Evolutionary conservation across 2,329 filamentous ascomycete species (phyloP), one percentile per base, ranked within the genome.

Genomic region (Xenoacremonium recifei): DNA sequence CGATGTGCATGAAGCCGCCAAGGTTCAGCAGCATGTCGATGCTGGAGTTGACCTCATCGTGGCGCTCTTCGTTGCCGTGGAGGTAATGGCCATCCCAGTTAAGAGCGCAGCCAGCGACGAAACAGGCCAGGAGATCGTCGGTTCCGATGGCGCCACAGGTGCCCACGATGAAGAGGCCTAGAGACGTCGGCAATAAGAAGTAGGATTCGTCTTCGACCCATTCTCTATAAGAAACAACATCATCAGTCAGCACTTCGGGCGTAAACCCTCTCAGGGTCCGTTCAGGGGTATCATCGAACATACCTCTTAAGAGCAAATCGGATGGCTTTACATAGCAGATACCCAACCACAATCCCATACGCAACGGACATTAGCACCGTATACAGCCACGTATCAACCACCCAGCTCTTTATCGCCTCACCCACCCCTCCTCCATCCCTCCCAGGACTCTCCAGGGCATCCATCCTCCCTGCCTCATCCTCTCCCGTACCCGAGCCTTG

Each of bases 81-180:
- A 80, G 72, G 49, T 75, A 82, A 15, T 69, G 54, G 6, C 79
- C 78, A 44, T 82, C 75, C 79, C 79, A 83, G 60, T 82, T 83
- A 39, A 84, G 62, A 9, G 72, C 72, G 49, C 70, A 75, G n/a
- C 80, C 79, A 2, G 79, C 78, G 4, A 77, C 68, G 50, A 82
- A 82, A 55, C 77, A 83, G 6, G 78, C 77, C 6, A 84, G 69
- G 0, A 80, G 71, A 47, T 82, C 79, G 41, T 81, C 76, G 0
- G 75, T 77, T n/a, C 77, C 78, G 16, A 82, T 65, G 21, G 70
- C 66, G 31, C 78, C 78, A 48, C 75, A 77, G 3, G 75, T 75
- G 3, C 79, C 77, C 19, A 82, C 66, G 31, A 78, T 65, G 53
- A 81, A 80, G 7, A 82, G 62, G 21, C 74, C 75, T 5, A 79